Conservation (phyloP, 2,329 filamentous ascomycete genomes). For the Aspergillus luchuensis region DNA sequence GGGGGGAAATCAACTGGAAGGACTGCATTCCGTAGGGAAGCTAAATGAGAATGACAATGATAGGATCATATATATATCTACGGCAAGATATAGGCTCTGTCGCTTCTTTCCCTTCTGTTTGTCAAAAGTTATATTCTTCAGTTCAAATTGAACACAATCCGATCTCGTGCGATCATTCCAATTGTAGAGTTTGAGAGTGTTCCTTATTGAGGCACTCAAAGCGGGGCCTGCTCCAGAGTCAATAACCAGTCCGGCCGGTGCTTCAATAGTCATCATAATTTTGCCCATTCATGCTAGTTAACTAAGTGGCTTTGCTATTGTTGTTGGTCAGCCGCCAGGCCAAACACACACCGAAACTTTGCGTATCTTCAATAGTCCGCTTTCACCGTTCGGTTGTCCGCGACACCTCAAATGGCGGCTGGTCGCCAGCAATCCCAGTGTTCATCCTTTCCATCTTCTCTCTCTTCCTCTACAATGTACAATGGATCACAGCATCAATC, state of each 20-base stretch:
- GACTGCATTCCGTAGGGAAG: slow-evolving; percentile 12
- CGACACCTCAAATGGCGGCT: slow-evolving; percentile 11
- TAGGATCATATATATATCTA: not conserved
- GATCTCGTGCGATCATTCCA: not conserved
- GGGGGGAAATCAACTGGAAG: slow-evolving; percentile 9
- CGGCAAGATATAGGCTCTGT: not conserved
- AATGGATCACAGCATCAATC: not conserved
- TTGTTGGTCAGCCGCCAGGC: slow-evolving; percentile 9
- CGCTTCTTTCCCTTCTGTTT: not conserved
- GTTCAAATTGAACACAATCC: not conserved
- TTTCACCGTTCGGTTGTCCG: slow-evolving; percentile 9
- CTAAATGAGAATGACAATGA: too few species aligned
- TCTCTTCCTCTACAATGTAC: not conserved
- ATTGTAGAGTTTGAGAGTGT: not conserved
- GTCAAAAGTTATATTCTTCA: not conserved
- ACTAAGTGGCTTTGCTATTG: slow-evolving; percentile 2
- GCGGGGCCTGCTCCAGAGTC: not conserved
- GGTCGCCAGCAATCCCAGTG: not conserved
- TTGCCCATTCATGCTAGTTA: not conserved
- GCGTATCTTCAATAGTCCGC: slow-evolving; percentile 16
- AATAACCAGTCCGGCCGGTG: slow-evolving; percentile 7
- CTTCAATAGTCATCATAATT: not conserved
- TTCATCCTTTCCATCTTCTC: not conserved
- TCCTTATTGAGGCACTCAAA: not conserved
- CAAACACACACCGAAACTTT: slow-evolving; percentile 25